Evolutionary conservation across 306 rosid genomes (phyloP).

Genomic region (Rosa rugosa): DNA sequence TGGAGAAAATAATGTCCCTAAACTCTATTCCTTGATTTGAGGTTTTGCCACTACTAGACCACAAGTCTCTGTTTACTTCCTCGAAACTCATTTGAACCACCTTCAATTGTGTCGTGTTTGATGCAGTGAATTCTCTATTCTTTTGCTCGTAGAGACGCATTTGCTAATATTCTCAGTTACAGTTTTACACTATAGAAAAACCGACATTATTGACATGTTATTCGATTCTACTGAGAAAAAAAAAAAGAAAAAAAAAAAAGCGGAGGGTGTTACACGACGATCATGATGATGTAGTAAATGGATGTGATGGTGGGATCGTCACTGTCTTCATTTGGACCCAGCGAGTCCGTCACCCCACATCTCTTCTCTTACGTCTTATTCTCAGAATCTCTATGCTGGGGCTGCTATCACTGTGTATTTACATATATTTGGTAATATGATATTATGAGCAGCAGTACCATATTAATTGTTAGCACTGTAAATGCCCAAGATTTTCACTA

Average conservation of each 20-base stretch:
- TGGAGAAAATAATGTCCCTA: too few species aligned
- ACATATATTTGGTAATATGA: neutral
- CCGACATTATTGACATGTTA: too few species aligned
- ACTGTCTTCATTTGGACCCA: neutral
- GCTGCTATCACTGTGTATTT: neutral
- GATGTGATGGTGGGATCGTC: neutral
- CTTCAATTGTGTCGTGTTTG: neutral
- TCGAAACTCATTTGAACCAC: neutral
- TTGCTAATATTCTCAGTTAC: neutral
- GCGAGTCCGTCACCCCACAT: too few species aligned
- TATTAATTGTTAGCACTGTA: too few species aligned
- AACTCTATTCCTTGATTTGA: too few species aligned
- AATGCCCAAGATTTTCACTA: neutral
- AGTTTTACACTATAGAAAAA: neutral
- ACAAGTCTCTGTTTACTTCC: neutral
- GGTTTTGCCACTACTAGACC: too few species aligned
- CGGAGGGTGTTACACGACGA: neutral
- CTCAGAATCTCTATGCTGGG: neutral
- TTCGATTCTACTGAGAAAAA: too few species aligned
- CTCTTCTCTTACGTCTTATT: neutral
- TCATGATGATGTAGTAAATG: neutral
- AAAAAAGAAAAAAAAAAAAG: too few species aligned
- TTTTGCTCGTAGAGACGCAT: too few species aligned
- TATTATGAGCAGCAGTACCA: neutral
- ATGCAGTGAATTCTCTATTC: neutral